phyloP scores from a whole-genome alignment of 129 eudicot species.

The Pseudognaphalium luteoalbum region DNA sequence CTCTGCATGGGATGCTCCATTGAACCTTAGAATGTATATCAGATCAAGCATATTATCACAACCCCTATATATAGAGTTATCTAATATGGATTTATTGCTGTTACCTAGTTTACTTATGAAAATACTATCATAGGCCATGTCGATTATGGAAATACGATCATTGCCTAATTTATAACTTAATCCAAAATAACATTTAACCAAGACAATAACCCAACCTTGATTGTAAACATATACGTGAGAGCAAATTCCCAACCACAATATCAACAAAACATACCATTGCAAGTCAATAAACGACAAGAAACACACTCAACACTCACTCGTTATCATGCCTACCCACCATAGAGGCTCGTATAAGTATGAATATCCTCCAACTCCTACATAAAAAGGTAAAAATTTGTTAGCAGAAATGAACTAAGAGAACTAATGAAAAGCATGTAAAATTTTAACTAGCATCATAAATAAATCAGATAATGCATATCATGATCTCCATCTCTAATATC shows the following conservation, averaged over 20 bases:
- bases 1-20: no score
- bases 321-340: slow-evolving; percentile 97
- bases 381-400: slow-evolving; percentile 14
- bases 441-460: not conserved
- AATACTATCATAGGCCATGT: not conserved
- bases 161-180: not conserved
- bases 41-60: no score
- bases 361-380: slow-evolving; percentile 88
- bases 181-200: not conserved
- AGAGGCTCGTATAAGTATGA: slow-evolving; percentile 95
- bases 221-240: not conserved
- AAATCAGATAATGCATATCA: not conserved
- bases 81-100: not conserved
- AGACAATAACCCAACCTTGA: not conserved
- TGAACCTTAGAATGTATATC: no score
- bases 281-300: slow-evolving; percentile 7
- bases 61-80: no score
- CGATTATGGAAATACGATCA: not conserved
- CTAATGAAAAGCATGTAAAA: slow-evolving; percentile 14
- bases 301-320: slow-evolving; percentile 66
- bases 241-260: not conserved
- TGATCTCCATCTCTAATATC: not conserved
- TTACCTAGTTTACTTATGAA: not conserved
- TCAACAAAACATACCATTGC: not conserved
- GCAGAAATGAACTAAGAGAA: not conserved